Conservation (phyloP, 192 early-diverging fungal genomes). For the Oehlia diaphana region DNA sequence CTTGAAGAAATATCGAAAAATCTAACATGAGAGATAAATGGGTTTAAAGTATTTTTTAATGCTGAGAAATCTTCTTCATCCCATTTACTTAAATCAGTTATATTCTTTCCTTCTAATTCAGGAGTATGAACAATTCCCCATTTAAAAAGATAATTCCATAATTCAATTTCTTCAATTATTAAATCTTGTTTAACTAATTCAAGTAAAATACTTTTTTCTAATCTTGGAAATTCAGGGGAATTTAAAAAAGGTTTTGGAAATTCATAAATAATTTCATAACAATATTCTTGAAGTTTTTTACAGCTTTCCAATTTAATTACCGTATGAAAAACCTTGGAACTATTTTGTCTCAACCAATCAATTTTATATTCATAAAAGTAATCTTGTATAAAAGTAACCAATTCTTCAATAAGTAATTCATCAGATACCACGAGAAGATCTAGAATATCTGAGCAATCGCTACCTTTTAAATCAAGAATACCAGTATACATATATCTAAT, state of each 20-base stretch:
- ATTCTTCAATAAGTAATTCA: slow-evolving; percentile 23
- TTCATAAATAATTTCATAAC: neutral
- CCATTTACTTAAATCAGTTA: neutral
- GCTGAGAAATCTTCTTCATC: neutral
- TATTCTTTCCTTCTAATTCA: neutral
- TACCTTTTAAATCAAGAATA: neutral
- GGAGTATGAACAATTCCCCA: slow-evolving; percentile 10
- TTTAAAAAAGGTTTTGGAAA: slow-evolving; percentile 13
- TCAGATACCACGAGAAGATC: slow-evolving; percentile 12
- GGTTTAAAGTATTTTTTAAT: slow-evolving; percentile 3
- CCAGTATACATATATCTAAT: neutral
- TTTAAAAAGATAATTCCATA: slow-evolving; percentile 23
- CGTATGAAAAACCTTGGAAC: slow-evolving; percentile 9
- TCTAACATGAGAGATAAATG: neutral
- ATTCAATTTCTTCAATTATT: slow-evolving; percentile 18
- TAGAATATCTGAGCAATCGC: neutral
- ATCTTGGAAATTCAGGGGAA: neutral
- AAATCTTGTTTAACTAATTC: slow-evolving; percentile 4
- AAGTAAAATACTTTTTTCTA: slow-evolving; percentile 15
- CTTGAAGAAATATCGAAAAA: slow-evolving; percentile 16
- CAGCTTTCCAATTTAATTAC: slow-evolving; percentile 1
- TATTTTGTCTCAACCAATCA: neutral
- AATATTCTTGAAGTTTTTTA: slow-evolving; percentile 7
- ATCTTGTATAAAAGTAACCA: neutral
- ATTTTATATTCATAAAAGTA: slow-evolving; percentile 6